Percentiles rank a stretch among this genome's conserved stretches.
These are phyloP conservation scores for Dichotomopilus funicola DNA, from an alignment of 2,329 filamentous ascomycete genomes.

Conservation along the genomic window DNA sequence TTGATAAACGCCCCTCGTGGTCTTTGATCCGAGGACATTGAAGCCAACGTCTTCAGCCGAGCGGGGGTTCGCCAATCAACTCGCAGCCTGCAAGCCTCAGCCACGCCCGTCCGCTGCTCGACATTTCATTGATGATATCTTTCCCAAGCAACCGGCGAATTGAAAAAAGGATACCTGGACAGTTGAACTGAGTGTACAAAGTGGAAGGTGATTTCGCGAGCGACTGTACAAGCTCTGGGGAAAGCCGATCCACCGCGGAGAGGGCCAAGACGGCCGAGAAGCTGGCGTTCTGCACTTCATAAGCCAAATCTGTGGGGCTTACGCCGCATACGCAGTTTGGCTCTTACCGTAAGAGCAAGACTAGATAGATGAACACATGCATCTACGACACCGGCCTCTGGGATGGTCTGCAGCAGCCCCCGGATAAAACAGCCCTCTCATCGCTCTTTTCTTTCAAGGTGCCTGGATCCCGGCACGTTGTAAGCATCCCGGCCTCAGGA, in stretches of 20 bases:
- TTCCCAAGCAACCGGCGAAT: too few species aligned
- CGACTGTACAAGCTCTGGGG: background rate
- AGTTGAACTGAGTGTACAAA: too few species aligned
- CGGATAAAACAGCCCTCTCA: background rate
- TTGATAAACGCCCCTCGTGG: too few species aligned
- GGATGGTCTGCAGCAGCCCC: background rate
- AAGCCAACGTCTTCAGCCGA: too few species aligned
- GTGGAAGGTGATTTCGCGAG: too few species aligned
- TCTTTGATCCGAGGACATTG: too few species aligned
- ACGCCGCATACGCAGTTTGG: background rate
- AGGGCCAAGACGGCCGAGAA: background rate
- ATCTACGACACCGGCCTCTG: background rate
- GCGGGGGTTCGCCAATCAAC: too few species aligned
- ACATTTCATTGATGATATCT: too few species aligned
- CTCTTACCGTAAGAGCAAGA: background rate
- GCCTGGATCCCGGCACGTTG: background rate
- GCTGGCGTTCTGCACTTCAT: background rate
- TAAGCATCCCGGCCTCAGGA: background rate
- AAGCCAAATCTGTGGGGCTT: background rate
- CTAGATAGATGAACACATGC: background rate
- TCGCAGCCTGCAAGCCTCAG: too few species aligned
- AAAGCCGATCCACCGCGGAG: background rate
- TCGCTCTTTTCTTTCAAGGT: too few species aligned
- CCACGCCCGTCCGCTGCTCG: too few species aligned
- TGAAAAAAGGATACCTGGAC: too few species aligned